Evolutionary conservation across 495 filamentous ascomycete genomes (phyloP), one percentile per base, ranked within the genome.

Genomic region (Penicillium pulvis): DNA sequence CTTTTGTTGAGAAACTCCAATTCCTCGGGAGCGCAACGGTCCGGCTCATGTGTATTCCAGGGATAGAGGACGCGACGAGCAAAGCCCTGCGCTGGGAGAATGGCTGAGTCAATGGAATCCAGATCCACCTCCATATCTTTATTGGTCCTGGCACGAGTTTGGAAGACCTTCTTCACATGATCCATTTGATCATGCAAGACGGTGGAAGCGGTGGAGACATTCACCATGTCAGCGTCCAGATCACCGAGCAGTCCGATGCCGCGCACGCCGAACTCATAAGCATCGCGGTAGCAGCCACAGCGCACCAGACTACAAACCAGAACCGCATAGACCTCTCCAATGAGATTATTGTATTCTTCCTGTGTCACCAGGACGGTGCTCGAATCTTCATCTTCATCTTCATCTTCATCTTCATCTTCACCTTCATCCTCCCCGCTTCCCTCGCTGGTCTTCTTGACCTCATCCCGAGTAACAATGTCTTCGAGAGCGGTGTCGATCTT

Each of bases 61-160:
- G 92, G 90, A 71, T 98, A 98, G 16, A 96, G 78, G 66, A 98
- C 90, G 17, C 94, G 81, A 24, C 92, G 87, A 41, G 91, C 92
- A 56, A 83, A 78, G 3, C 92, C 91, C 60, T 85, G 83, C 30
- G 93, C 88, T 7, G 87, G 87, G 1, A 90, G 76, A 19, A 79
- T 62, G 51, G 77, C 77, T 8, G 79, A 64, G 57, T 83, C 70
- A 50, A 85, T 76, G 4, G 41, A 49, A n/a, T 57, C 30, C 14
- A 70, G 19, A 2, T 59, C 55, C 19, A 64, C 39, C 3, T 82
- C 76, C 47, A 63, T 61, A 57, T 75, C 71, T 33, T 23, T n/a
- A 16, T 24, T 50, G 17, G 71, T 77, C 28, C 80, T 73, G 5
- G 74, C 64, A 14, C 57, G 61, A 20, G 62, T 43, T 16, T 57